phyloP scores from a whole-genome alignment of 164 flowering plant genomes.

The Chimonanthus salicifolius region DNA sequence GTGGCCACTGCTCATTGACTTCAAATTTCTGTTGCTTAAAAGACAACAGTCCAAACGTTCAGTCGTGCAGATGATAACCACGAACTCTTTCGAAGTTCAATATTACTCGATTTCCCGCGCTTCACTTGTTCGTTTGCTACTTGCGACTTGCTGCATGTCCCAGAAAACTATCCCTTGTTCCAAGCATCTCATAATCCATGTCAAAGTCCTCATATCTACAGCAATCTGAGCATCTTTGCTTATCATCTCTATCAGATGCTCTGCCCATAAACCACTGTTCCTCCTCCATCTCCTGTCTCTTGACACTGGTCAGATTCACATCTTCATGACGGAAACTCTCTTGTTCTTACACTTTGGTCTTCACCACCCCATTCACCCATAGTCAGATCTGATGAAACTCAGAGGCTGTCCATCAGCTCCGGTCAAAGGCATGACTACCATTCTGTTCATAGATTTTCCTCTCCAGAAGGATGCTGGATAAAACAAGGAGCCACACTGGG shows the following conservation, averaged over 20 bases:
- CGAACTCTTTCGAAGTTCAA: slow-evolving; percentile 64
- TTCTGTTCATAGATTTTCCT: slow-evolving; percentile 61
- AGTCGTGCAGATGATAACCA: slow-evolving; percentile 10
- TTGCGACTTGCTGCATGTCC: slow-evolving; percentile 60
- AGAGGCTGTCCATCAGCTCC: slow-evolving; percentile 72
- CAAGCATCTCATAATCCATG: slow-evolving; percentile 61
- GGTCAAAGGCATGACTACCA: slow-evolving; percentile 78
- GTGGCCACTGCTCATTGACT: background rate
- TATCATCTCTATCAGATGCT: slow-evolving; percentile 65
- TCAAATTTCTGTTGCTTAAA: background rate
- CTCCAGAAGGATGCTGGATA: slow-evolving; percentile 20
- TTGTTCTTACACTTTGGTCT: slow-evolving; percentile 71
- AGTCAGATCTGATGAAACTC: slow-evolving; percentile 82
- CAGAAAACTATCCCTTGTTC: slow-evolving; percentile 68
- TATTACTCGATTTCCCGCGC: slow-evolving; percentile 70
- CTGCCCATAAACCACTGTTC: slow-evolving; percentile 42
- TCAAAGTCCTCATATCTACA: slow-evolving; percentile 60
- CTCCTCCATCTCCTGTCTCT: slow-evolving; percentile 65
- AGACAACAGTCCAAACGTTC: background rate
- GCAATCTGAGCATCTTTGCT: slow-evolving; percentile 57
- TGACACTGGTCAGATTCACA: slow-evolving; percentile 86
- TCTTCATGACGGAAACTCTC: slow-evolving; percentile 82
- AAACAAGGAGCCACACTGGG: slow-evolving; percentile 84
- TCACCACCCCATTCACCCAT: slow-evolving; percentile 76
- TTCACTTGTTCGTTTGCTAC: slow-evolving; percentile 59